Conservation (phyloP, 2,329 filamentous ascomycete genomes). For the Orbilia quercus region DNA sequence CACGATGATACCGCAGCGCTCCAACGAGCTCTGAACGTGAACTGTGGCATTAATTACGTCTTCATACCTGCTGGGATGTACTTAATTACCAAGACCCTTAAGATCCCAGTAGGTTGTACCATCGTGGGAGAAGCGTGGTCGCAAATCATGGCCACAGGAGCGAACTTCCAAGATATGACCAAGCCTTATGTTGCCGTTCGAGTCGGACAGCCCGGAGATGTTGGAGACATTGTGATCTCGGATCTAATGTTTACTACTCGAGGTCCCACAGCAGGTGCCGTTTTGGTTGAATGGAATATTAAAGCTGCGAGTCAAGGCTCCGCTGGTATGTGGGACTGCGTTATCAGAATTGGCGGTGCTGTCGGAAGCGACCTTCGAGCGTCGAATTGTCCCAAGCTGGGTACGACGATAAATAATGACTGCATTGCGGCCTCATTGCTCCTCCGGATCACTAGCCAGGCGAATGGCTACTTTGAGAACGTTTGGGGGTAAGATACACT, state of each 20-base stretch:
- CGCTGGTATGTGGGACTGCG: slow-evolving; percentile 65
- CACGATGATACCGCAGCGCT: slow-evolving; percentile 84
- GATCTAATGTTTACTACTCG: slow-evolving; percentile 77
- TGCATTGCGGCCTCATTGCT: slow-evolving; percentile 59
- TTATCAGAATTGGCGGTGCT: slow-evolving; percentile 65
- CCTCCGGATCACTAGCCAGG: slow-evolving; percentile 62
- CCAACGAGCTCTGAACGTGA: slow-evolving; percentile 56
- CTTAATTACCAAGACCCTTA: slow-evolving; percentile 66
- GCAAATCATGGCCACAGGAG: slow-evolving; percentile 64
- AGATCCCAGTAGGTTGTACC: slow-evolving; percentile 64
- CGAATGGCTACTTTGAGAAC: slow-evolving; percentile 65
- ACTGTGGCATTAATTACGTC: slow-evolving; percentile 64
- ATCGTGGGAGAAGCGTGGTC: slow-evolving; percentile 64
- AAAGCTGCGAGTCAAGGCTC: slow-evolving; percentile 64
- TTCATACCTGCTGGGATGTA: slow-evolving; percentile 70
- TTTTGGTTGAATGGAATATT: slow-evolving; percentile 79
- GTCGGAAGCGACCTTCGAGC: slow-evolving; percentile 66
- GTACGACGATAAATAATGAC: slow-evolving; percentile 58
- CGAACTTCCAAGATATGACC: slow-evolving; percentile 68
- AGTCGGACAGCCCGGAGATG: slow-evolving; percentile 72
- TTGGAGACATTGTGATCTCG: slow-evolving; percentile 74
- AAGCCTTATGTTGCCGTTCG: slow-evolving; percentile 73
- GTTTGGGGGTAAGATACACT: slow-evolving; percentile 65
- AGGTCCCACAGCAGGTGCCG: slow-evolving; percentile 74
- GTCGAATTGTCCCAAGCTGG: slow-evolving; percentile 64